phyloP scores from a whole-genome alignment of 257 asterid genomes.

The Coffea eugenioides region DNA sequence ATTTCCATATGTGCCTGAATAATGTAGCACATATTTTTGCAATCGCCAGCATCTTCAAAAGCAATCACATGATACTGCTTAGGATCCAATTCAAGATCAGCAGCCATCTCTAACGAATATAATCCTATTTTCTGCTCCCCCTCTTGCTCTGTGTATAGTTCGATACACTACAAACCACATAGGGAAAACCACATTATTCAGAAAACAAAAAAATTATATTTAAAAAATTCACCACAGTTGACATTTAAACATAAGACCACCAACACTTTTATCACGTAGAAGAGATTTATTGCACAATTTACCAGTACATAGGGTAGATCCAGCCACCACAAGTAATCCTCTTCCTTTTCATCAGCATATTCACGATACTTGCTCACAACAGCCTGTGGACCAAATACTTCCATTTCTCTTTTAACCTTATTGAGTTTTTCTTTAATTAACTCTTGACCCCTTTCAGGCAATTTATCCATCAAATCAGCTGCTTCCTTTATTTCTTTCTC shows the following conservation, averaged over 20 bases:
- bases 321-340: constrained; percentile 96
- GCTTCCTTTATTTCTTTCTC: constrained; percentile 93
- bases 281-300: constrained; percentile 11
- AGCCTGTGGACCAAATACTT: constrained; percentile 88
- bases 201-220: background rate
- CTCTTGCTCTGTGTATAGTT: constrained; percentile 62
- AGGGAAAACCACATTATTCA: background rate
- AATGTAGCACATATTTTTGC: constrained; percentile 84
- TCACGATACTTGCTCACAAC: constrained; percentile 94
- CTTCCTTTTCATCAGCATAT: constrained; percentile 78
- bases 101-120: constrained; percentile 94
- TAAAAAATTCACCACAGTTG: background rate
- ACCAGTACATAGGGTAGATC: constrained; percentile 86
- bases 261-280: background rate
- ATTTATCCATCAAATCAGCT: constrained; percentile 62
- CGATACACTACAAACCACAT: constrained; percentile 66
- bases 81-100: constrained; percentile 92
- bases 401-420: constrained; percentile 88
- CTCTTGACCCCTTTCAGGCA: constrained; percentile 69
- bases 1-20: constrained; percentile 84
- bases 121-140: constrained; percentile 82
- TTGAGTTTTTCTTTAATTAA: constrained; percentile 64
- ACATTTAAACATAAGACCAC: background rate
- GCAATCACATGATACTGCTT: constrained; percentile 83
- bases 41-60: constrained; percentile 85